phyloP scores from a whole-genome alignment of 257 asterid genomes.

The Linaria vulgaris region DNA sequence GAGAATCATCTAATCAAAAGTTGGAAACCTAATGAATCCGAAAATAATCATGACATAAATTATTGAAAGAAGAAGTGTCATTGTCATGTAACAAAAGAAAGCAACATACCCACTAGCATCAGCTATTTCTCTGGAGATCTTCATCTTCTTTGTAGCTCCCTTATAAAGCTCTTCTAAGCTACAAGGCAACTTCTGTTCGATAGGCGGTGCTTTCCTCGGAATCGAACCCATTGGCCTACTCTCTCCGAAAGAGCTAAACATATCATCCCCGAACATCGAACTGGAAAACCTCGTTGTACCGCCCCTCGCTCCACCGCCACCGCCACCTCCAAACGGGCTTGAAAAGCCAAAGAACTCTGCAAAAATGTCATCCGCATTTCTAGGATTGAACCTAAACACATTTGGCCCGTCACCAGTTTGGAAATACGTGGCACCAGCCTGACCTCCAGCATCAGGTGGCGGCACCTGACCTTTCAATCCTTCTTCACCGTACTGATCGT shows the following conservation, averaged over 20 bases:
- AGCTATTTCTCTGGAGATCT: slow-evolving; percentile 75
- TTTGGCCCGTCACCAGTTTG: slow-evolving; percentile 77
- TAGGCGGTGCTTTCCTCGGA: slow-evolving; percentile 69
- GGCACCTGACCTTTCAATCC: slow-evolving; percentile 89
- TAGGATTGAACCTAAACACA: slow-evolving; percentile 67
- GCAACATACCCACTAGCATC: slow-evolving; percentile 83
- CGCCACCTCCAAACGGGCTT: slow-evolving; percentile 65
- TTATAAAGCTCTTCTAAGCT: slow-evolving; percentile 83
- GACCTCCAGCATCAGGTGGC: slow-evolving; percentile 60
- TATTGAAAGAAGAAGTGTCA: too few species aligned
- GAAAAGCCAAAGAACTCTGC: slow-evolving; percentile 77
- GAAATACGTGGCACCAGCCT: slow-evolving; percentile 67
- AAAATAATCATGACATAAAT: too few species aligned
- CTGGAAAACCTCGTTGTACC: slow-evolving; percentile 59
- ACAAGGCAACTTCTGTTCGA: slow-evolving; percentile 70
- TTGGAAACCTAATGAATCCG: too few species aligned
- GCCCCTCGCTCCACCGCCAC: slow-evolving; percentile 50
- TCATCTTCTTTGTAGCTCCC: slow-evolving; percentile 91
- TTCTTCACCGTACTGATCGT: slow-evolving; percentile 91
- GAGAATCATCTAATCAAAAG: too few species aligned
- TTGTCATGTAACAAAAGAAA: neutral
- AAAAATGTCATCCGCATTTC: slow-evolving; percentile 78
- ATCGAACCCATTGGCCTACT: slow-evolving; percentile 49
- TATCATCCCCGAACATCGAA: slow-evolving; percentile 76
- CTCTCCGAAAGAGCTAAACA: slow-evolving; percentile 71